Percentiles rank a stretch among this genome's conserved stretches.
These are phyloP conservation scores for Raffaelea deltoideospora DNA, from an alignment of 2,329 filamentous ascomycete genomes.

Conservation along the genomic window DNA sequence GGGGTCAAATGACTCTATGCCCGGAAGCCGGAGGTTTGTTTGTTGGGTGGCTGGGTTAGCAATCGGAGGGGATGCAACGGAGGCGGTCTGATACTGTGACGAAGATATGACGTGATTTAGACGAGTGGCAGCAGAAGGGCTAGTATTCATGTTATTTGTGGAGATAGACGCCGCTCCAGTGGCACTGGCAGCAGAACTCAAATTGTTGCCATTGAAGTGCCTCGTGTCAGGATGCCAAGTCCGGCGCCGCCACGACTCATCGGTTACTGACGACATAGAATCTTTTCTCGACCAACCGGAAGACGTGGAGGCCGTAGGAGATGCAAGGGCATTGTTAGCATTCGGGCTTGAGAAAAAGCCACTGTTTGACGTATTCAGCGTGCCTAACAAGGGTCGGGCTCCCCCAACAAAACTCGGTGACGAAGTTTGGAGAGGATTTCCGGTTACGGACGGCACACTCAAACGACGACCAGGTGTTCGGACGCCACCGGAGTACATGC, in stretches of 20 bases:
- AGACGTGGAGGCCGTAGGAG: conserved; percentile 49
- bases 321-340: conserved; percentile 41
- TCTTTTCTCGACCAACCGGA: conserved; percentile 47
- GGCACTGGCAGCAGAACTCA: conserved; percentile 11
- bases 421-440: conserved; percentile 59
- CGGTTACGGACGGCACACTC: conserved; percentile 59
- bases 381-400: too few relatives aligned
- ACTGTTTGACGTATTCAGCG: conserved; percentile 39
- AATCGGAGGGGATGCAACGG: conserved; percentile 28
- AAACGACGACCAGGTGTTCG: conserved; percentile 58
- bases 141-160: neutral
- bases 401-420: too few relatives aligned
- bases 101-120: conserved; percentile 63
- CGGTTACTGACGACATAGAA: conserved; percentile 43
- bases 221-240: conserved; percentile 82
- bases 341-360: conserved; percentile 39
- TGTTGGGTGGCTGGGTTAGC: conserved; percentile 32
- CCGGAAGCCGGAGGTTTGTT: conserved; percentile 56
- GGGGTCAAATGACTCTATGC: conserved; percentile 84
- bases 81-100: conserved; percentile 30
- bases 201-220: conserved; percentile 29
- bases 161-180: neutral
- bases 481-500: conserved; percentile 50
- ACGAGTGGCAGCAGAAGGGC: conserved; percentile 49
- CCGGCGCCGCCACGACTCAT: conserved; percentile 66